These are phyloP conservation scores for Kluyveromyces lactis DNA, from an alignment of 805 yeast genomes.

Conservation along the genomic window DNA sequence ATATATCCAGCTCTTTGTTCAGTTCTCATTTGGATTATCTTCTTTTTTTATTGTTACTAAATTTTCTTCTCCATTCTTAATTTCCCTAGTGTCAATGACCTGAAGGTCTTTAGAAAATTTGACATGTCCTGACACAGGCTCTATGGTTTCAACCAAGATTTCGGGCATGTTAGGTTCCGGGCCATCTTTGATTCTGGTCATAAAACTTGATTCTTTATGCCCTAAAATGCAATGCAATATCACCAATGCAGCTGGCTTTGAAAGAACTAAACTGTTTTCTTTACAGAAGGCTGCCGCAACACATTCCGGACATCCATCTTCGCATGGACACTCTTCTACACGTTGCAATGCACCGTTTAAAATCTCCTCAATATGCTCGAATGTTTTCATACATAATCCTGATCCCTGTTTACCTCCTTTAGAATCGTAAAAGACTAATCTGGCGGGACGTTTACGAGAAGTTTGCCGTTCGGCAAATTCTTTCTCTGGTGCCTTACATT, in stretches of 20 bases:
- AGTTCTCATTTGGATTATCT: no score
- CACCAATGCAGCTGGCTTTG: slow-evolving; percentile 77
- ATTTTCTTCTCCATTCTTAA: neutral
- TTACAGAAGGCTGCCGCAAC: slow-evolving; percentile 77
- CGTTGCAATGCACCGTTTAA: slow-evolving; percentile 50
- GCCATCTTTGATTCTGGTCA: slow-evolving; percentile 44
- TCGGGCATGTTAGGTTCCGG: slow-evolving; percentile 73
- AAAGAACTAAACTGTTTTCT: slow-evolving; percentile 73
- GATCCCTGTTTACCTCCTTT: slow-evolving; percentile 75
- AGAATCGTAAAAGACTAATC: slow-evolving; percentile 76
- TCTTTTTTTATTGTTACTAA: slow-evolving; percentile 4
- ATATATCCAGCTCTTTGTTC: no score
- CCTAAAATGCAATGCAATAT: slow-evolving; percentile 59
- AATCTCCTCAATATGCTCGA: slow-evolving; percentile 65
- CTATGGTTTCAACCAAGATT: slow-evolving; percentile 59
- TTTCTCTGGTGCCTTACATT: slow-evolving; percentile 96
- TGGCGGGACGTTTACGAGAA: slow-evolving; percentile 70
- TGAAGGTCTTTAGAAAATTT: slow-evolving; percentile 56
- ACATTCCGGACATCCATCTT: slow-evolving; percentile 70
- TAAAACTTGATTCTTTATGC: slow-evolving; percentile 28
- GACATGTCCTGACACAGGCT: slow-evolving; percentile 45
- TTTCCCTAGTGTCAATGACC: slow-evolving; percentile 34
- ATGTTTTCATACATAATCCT: slow-evolving; percentile 73
- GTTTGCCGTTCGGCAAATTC: slow-evolving; percentile 79
- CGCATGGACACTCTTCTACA: slow-evolving; percentile 58